phyloP scores from a whole-genome alignment of 805 yeast species.

The Zygosaccharomyces bisporus region DNA sequence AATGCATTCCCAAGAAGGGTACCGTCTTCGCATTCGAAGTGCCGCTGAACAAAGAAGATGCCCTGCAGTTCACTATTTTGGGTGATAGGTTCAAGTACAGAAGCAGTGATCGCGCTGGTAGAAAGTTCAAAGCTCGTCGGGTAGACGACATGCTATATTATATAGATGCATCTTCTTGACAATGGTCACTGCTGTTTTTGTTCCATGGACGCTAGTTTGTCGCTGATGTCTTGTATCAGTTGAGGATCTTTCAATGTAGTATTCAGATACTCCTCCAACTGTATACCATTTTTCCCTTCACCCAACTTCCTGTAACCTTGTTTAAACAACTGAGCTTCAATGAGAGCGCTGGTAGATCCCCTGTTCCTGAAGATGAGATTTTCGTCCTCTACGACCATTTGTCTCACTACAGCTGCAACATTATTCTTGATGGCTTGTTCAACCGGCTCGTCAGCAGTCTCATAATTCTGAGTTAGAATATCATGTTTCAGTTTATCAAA shows the following conservation, averaged over 20 bases:
- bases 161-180: conserved; percentile 11
- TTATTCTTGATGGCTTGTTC: conserved; percentile 23
- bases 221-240: conserved; percentile 20
- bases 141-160: conserved; percentile 53
- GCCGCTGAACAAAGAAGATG: conserved; percentile 39
- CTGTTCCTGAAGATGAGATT: conserved; percentile 33
- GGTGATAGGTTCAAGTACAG: conserved; percentile 78
- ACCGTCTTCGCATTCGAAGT: conserved; percentile 55
- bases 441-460: conserved; percentile 7
- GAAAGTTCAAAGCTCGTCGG: conserved; percentile 77
- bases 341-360: conserved; percentile 34
- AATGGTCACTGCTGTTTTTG: neutral
- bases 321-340: conserved; percentile 33
- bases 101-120: conserved; percentile 74
- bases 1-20: conserved; percentile 63
- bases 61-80: conserved; percentile 57
- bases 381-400: conserved; percentile 31
- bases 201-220: conserved; percentile 12
- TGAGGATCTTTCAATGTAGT: conserved; percentile 20
- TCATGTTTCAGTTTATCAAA: conserved; percentile 32
- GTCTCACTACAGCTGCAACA: conserved; percentile 24
- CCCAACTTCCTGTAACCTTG: conserved; percentile 25
- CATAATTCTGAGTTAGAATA: conserved; percentile 20
- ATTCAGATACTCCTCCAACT: conserved; percentile 22
- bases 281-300: conserved; percentile 18